Evolutionary conservation across 352 stramenopile species (phyloP).

Genomic region (Phytophthora kernoviae): DNA sequence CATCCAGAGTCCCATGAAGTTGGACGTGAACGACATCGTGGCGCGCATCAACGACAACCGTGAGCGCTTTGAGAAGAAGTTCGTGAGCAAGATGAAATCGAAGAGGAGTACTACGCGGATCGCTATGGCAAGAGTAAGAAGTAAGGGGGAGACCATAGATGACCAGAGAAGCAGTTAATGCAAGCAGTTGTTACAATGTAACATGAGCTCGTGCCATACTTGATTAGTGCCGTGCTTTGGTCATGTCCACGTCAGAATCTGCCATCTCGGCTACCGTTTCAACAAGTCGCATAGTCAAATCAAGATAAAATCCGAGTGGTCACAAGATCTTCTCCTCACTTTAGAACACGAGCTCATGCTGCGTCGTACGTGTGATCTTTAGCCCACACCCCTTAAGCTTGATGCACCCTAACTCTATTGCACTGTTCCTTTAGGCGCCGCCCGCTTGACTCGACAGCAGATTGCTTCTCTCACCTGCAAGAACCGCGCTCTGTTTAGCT

Average conservation of each 20-base stretch:
- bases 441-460: slow-evolving; percentile 19
- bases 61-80: slow-evolving; percentile 93
- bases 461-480: slow-evolving; percentile 8
- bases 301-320: neutral
- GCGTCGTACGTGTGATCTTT: slow-evolving; percentile 29
- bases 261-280: too few species aligned
- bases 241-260: slow-evolving; percentile 26
- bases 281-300: neutral
- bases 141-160: slow-evolving; percentile 22
- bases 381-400: neutral
- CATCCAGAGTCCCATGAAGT: slow-evolving; percentile 68
- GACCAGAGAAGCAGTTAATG: too few species aligned
- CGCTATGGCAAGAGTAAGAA: slow-evolving; percentile 78
- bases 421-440: slow-evolving; percentile 22
- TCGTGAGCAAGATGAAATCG: slow-evolving; percentile 93
- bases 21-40: slow-evolving; percentile 90
- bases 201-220: neutral
- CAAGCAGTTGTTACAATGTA: neutral
- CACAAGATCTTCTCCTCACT: slow-evolving; percentile 20
- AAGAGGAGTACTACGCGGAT: slow-evolving; percentile 93
- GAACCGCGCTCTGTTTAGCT: slow-evolving; percentile 8
- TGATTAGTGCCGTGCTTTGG: neutral
- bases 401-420: neutral
- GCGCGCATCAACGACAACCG: slow-evolving; percentile 90
- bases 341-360: slow-evolving; percentile 25